These are phyloP conservation scores for Ajuga reptans DNA, from an alignment of 305 asterid genomes.

Conservation along the genomic window DNA sequence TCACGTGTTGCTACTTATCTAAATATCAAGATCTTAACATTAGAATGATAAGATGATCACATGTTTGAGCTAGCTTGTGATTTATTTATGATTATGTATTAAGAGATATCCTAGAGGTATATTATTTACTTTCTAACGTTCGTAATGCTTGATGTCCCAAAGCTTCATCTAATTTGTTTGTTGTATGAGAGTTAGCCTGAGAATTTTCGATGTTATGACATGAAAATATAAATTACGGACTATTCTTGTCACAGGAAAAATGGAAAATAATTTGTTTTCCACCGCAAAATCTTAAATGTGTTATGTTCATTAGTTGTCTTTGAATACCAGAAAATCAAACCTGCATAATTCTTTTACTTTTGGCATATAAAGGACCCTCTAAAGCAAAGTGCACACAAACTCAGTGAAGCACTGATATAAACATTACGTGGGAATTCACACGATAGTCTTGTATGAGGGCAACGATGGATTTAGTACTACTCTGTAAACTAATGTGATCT, in stretches of 20 bases:
- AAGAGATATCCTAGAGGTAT: background rate
- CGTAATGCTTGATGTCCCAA: background rate
- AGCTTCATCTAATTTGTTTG: background rate
- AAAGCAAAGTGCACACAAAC: too few species aligned
- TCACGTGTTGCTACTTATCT: constrained; percentile 2
- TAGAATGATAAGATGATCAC: background rate
- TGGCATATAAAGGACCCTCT: too few species aligned
- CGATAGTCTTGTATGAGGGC: too few species aligned
- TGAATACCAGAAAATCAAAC: too few species aligned
- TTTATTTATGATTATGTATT: background rate
- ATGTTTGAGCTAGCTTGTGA: constrained; percentile 5
- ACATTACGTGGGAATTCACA: too few species aligned
- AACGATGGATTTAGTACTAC: too few species aligned
- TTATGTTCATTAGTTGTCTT: background rate
- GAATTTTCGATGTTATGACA: background rate
- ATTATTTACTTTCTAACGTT: background rate
- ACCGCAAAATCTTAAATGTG: background rate
- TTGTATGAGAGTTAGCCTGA: background rate
- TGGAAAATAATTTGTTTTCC: background rate
- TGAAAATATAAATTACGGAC: background rate
- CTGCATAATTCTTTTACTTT: too few species aligned
- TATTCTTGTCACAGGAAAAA: background rate
- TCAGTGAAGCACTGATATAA: too few species aligned
- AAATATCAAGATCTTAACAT: background rate
- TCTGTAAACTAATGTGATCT: too few species aligned